These are phyloP conservation scores for Guillardia theta DNA, from an alignment of 78 protist genomes.

Conservation along the genomic window DNA sequence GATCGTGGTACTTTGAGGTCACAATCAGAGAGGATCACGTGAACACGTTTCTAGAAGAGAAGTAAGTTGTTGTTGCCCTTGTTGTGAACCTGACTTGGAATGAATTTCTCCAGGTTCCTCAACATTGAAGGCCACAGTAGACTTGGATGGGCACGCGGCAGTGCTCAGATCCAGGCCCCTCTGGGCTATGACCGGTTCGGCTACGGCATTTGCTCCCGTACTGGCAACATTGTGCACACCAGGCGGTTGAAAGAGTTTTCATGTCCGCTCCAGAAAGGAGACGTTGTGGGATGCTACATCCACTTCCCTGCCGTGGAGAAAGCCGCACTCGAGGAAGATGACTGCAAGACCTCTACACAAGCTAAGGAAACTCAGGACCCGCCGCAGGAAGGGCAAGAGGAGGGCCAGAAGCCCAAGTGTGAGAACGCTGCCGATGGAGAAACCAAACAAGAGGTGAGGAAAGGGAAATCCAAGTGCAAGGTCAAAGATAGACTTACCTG, in stretches of 20 bases:
- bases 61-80: too few species aligned
- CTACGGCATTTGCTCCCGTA: background rate
- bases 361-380: background rate
- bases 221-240: background rate
- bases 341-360: background rate
- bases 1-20: background rate
- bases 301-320: background rate
- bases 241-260: background rate
- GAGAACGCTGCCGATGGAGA: background rate
- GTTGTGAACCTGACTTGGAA: too few species aligned
- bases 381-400: background rate
- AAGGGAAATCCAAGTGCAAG: background rate
- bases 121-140: background rate
- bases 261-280: background rate
- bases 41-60: background rate
- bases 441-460: background rate
- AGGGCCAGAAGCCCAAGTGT: background rate
- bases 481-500: background rate
- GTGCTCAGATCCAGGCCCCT: background rate
- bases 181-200: conserved; percentile 5
- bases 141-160: background rate
- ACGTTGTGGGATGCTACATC: background rate
- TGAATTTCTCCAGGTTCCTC: background rate
- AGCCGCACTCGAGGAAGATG: background rate
- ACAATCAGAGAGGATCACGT: background rate